Percentiles rank a stretch among this genome's conserved stretches.
phyloP scores from a whole-genome alignment of 495 filamentous ascomycete species.

The Physcia stellaris region DNA sequence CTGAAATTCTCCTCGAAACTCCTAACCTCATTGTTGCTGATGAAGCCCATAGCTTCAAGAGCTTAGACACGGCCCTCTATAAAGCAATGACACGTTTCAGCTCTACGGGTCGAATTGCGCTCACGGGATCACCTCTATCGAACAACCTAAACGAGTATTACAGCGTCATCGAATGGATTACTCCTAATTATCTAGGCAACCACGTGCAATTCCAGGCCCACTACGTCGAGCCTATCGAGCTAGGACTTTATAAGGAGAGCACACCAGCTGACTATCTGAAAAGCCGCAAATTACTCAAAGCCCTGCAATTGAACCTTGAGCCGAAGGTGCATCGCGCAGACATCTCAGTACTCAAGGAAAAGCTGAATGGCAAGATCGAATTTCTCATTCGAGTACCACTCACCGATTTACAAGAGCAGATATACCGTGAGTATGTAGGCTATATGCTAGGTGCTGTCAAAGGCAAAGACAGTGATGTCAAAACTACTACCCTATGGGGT shows the following conservation, averaged over 20 bases:
- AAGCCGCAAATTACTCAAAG: conserved; percentile 50
- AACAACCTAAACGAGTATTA: conserved; percentile 78
- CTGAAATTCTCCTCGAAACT: conserved; percentile 35
- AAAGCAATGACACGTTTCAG: conserved; percentile 39
- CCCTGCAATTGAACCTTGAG: conserved; percentile 55
- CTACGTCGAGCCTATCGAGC: conserved; percentile 59
- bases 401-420: conserved; percentile 46
- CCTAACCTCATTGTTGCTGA: conserved; percentile 76
- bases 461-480: conserved; percentile 10
- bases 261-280: conserved; percentile 33
- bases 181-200: conserved; percentile 61
- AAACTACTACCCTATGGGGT: conserved; percentile 24
- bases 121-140: conserved; percentile 76
- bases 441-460: conserved; percentile 16
- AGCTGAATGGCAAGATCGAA: conserved; percentile 62
- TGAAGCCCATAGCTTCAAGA: conserved; percentile 76
- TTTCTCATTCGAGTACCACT: conserved; percentile 65
- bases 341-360: conserved; percentile 46
- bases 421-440: conserved; percentile 48
- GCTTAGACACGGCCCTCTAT: conserved; percentile 35
- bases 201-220: conserved; percentile 47
- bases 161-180: conserved; percentile 78
- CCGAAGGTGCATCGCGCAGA: conserved; percentile 72
- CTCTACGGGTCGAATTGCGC: conserved; percentile 62
- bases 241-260: conserved; percentile 56